These are phyloP conservation scores for Metschnikowia dekortorum DNA, from an alignment of 805 yeast genomes.

Conservation along the genomic window DNA sequence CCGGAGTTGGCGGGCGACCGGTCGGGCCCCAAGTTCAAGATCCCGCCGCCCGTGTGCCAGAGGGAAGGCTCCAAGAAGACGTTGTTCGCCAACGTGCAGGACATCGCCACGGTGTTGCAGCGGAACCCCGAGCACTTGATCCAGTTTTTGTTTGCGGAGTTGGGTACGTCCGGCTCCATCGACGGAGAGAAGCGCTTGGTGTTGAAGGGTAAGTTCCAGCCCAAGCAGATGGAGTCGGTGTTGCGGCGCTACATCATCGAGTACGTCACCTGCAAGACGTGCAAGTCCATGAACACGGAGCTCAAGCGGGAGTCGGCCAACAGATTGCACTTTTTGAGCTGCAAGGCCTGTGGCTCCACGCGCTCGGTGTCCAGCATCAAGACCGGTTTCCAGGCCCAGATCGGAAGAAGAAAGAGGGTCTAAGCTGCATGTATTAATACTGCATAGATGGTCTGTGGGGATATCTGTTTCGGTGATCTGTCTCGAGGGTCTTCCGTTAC, in stretches of 20 bases:
- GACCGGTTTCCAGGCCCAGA: conserved; percentile 99
- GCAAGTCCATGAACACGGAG: conserved; percentile 96
- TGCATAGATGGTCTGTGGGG: background rate
- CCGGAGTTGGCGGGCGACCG: conserved; percentile 98
- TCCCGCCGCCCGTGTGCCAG: conserved; percentile 95
- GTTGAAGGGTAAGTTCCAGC: conserved; percentile 97
- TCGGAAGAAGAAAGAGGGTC: conserved; percentile 79
- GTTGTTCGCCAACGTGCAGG: conserved; percentile 92
- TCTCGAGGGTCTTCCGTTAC: background rate
- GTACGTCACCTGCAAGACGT: conserved; percentile 97
- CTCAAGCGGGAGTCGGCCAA: conserved; percentile 92
- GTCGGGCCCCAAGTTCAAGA: conserved; percentile 85
- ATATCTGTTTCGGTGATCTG: background rate
- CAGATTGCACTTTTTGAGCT: conserved; percentile 94
- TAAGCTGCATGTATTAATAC: conserved; percentile 10
- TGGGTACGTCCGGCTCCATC: conserved; percentile 99
- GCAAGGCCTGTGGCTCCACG: conserved; percentile 97
- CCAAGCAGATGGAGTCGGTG: conserved; percentile 94
- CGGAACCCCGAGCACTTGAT: conserved; percentile 96
- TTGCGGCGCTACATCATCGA: conserved; percentile 94
- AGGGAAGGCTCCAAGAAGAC: conserved; percentile 98
- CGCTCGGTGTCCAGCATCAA: conserved; percentile 96
- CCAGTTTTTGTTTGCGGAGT: conserved; percentile 94
- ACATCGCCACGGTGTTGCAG: conserved; percentile 88
- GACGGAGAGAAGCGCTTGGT: conserved; percentile 97